These are phyloP conservation scores for Teratosphaeria gauchensis DNA, from an alignment of 2,329 filamentous ascomycete species.

Conservation along the genomic window DNA sequence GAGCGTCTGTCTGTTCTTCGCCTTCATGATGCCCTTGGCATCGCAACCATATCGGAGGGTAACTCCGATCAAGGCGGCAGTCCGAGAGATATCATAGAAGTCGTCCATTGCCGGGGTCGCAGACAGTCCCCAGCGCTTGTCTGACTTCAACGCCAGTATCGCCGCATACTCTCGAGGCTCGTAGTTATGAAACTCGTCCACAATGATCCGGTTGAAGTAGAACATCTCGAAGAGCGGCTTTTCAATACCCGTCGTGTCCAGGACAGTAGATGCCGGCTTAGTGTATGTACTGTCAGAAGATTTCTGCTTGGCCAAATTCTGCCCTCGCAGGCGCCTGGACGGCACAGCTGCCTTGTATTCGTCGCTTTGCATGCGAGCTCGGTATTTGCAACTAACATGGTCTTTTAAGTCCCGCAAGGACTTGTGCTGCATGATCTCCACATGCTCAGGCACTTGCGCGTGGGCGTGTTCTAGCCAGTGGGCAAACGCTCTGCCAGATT, in stretches of 20 bases:
- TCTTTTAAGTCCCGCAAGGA: constrained; percentile 23
- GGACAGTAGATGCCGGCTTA: constrained; percentile 2
- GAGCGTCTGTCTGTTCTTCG: constrained; percentile 35
- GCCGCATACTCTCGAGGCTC: constrained; percentile 33
- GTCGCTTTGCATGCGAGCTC: constrained; percentile 21
- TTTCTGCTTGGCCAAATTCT: constrained; percentile 12
- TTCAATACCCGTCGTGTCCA: constrained; percentile 9
- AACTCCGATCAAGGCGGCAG: constrained; percentile 47
- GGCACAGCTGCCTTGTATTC: constrained; percentile 30
- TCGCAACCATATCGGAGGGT: constrained; percentile 47
- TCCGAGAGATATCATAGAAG: constrained; percentile 50
- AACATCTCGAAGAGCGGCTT: constrained; percentile 48
- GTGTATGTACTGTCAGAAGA: constrained; percentile 8
- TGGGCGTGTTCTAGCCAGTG: constrained; percentile 44
- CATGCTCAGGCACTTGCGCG: constrained; percentile 32
- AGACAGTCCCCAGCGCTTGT: constrained; percentile 53
- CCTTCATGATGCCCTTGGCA: constrained; percentile 34
- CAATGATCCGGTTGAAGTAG: constrained; percentile 48
- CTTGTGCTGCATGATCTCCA: constrained; percentile 25
- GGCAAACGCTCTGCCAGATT: constrained; percentile 37
- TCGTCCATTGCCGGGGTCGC: constrained; percentile 51
- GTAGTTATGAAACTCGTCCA: constrained; percentile 57
- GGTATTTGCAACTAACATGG: constrained; percentile 15
- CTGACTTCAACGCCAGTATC: constrained; percentile 38
- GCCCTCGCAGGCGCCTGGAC: constrained; percentile 27